Evolutionary conservation across 2,329 filamentous ascomycete species (phyloP).

Genomic region (Ophiostoma ips): DNA sequence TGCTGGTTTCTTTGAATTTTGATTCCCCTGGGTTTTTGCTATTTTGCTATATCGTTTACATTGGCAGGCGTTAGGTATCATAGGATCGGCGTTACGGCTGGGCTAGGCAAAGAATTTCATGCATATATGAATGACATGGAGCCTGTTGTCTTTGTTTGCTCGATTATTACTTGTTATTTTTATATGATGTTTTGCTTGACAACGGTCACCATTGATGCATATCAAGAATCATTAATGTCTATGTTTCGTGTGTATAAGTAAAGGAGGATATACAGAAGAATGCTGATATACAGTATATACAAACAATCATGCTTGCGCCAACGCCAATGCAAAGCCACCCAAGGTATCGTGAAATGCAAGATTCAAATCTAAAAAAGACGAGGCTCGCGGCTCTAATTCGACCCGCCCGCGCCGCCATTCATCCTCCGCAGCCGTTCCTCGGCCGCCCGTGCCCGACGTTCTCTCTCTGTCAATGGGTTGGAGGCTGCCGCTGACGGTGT

Average conservation of each 20-base stretch:
- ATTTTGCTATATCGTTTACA: too few relatives aligned
- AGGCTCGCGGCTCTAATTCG: background rate
- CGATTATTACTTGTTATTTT: background rate
- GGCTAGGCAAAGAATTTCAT: too few relatives aligned
- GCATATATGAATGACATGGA: too few relatives aligned
- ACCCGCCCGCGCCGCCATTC: slow-evolving; percentile 6
- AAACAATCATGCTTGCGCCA: background rate
- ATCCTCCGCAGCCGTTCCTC: slow-evolving; percentile 48
- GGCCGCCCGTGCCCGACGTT: slow-evolving; percentile 60
- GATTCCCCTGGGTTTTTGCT: too few relatives aligned
- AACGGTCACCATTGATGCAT: too few relatives aligned
- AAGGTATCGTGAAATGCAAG: background rate
- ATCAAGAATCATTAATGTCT: too few relatives aligned
- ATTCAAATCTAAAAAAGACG: background rate
- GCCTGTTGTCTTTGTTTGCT: too few relatives aligned
- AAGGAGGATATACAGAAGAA: too few relatives aligned
- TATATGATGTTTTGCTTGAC: background rate
- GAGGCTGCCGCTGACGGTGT: slow-evolving; percentile 4
- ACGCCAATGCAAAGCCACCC: background rate
- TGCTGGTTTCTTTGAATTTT: background rate
- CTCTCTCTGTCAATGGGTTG: slow-evolving; percentile 46
- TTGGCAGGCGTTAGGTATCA: too few relatives aligned
- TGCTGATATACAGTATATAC: too few relatives aligned
- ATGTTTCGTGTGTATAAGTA: too few relatives aligned
- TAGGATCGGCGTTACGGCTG: too few relatives aligned